These are phyloP conservation scores for Aspergillus mulundensis DNA, from an alignment of 495 filamentous ascomycete species.

Conservation along the genomic window DNA sequence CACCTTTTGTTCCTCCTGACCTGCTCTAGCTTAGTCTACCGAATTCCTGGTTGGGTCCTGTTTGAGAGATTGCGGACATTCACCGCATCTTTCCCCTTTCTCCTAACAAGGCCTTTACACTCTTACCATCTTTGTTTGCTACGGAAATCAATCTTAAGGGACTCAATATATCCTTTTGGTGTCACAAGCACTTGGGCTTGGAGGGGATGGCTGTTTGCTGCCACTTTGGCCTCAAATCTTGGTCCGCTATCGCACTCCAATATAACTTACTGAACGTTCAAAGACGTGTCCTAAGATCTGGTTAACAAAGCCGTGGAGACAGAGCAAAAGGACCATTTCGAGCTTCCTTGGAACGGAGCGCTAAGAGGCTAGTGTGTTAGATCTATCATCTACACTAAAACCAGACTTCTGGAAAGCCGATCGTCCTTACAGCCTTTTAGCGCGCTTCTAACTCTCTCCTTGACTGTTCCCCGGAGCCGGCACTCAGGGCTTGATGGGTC, in stretches of 20 bases:
- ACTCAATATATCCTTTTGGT: not conserved
- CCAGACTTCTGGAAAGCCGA: constrained; percentile 39
- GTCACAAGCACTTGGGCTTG: not conserved
- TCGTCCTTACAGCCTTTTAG: constrained; percentile 40
- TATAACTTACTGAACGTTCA: too few species aligned
- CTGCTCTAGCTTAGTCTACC: not conserved
- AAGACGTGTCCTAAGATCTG: too few species aligned
- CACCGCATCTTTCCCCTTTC: constrained; percentile 17
- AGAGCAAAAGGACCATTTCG: not conserved
- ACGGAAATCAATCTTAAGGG: not conserved
- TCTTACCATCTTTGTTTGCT: constrained; percentile 5
- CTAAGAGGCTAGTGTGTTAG: constrained; percentile 27
- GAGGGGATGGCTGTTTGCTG: not conserved
- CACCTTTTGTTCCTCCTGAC: constrained; percentile 11
- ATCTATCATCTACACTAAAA: constrained; percentile 47
- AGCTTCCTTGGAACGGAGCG: constrained; percentile 6
- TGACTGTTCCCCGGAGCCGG: constrained; percentile 40
- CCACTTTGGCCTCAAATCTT: not conserved
- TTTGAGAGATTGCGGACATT: constrained; percentile 5
- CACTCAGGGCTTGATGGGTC: constrained; percentile 20
- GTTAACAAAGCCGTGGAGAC: too few species aligned
- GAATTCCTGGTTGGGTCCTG: not conserved
- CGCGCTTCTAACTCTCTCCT: constrained; percentile 28
- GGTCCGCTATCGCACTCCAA: too few species aligned
- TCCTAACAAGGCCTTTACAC: constrained; percentile 10